A percentile compares a stretch with the other conserved stretches of the same genome.
phyloP scores from a whole-genome alignment of 768 basidiomycete species.

The Candolleomyces aberdarensis region DNA sequence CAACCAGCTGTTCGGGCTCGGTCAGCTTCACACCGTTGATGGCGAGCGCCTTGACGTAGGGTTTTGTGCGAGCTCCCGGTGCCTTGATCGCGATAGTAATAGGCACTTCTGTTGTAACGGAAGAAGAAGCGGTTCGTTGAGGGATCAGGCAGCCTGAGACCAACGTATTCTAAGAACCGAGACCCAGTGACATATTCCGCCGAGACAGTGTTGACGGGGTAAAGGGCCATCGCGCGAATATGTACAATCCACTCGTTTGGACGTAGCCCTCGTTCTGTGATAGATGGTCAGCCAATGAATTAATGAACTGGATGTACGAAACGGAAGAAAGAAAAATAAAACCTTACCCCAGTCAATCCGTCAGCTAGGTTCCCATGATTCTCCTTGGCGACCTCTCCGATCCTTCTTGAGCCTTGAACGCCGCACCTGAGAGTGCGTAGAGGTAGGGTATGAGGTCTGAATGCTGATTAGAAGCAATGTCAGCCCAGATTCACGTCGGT shows the following conservation, averaged over 20 bases:
- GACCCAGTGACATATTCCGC: conserved; percentile 74
- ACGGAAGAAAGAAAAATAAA: background rate
- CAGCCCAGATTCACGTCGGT: no score
- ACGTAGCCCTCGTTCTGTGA: conserved; percentile 83
- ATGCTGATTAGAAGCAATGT: conserved; percentile 39
- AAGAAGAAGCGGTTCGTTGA: conserved; percentile 15
- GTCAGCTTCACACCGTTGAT: conserved; percentile 48
- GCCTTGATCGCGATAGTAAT: no score
- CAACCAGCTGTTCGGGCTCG: no score
- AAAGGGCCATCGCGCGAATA: conserved; percentile 81
- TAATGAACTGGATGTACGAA: no score
- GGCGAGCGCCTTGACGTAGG: conserved; percentile 54
- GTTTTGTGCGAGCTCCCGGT: no score
- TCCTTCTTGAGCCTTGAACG: conserved; percentile 66
- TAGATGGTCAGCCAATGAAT: background rate
- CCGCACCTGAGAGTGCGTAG: conserved; percentile 69
- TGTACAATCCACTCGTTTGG: conserved; percentile 88
- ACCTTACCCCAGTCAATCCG: conserved; percentile 68
- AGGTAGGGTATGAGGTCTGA: conserved; percentile 87
- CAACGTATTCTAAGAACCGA: conserved; percentile 51
- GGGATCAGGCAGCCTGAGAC: conserved; percentile 48
- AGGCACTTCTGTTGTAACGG: conserved; percentile 4
- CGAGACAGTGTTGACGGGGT: conserved; percentile 80
- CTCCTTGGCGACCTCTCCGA: conserved; percentile 58
- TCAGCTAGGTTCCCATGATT: conserved; percentile 68